Conservation (phyloP, 768 basidiomycete species). For the Kondoa subrosea region DNA sequence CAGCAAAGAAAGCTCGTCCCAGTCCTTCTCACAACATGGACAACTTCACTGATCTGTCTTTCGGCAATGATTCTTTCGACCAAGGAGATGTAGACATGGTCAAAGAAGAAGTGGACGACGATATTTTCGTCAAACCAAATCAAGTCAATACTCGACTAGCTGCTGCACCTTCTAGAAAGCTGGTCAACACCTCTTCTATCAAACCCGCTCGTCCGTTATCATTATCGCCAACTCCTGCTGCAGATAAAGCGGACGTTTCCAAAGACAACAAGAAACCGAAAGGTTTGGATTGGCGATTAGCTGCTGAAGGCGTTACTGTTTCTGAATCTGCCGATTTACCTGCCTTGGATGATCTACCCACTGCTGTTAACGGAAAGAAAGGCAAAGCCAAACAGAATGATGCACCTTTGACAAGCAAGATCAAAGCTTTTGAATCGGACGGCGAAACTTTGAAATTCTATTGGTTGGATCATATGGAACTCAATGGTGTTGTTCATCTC, state of each 20-base stretch:
- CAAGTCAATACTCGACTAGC: constrained; percentile 23
- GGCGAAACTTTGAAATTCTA: constrained; percentile 66
- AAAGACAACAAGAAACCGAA: constrained; percentile 24
- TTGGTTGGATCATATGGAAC: constrained; percentile 92
- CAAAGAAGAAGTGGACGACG: constrained; percentile 31
- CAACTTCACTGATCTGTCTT: constrained; percentile 2
- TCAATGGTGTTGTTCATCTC: constrained; percentile 64
- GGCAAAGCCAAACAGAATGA: constrained; percentile 16
- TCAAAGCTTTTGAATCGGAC: constrained; percentile 55
- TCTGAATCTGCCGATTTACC: background rate
- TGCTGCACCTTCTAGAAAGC: constrained; percentile 17
- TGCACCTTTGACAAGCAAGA: constrained; percentile 13
- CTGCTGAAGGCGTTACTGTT: constrained; percentile 18
- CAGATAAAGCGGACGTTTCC: constrained; percentile 10
- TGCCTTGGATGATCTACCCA: constrained; percentile 41
- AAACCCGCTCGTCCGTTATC: constrained; percentile 22
- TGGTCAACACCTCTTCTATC: constrained; percentile 25
- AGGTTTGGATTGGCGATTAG: constrained; percentile 27
- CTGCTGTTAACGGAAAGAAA: constrained; percentile 38
- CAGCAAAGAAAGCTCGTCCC: too few species aligned
- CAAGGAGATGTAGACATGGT: background rate
- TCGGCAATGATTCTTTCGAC: constrained; percentile 11
- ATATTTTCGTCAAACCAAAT: constrained; percentile 25
- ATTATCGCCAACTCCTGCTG: constrained; percentile 8
- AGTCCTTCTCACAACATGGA: too few species aligned